Evolutionary conservation across 2,329 filamentous ascomycete genomes (phyloP).

Genomic region (Fusarium subtropicale): DNA sequence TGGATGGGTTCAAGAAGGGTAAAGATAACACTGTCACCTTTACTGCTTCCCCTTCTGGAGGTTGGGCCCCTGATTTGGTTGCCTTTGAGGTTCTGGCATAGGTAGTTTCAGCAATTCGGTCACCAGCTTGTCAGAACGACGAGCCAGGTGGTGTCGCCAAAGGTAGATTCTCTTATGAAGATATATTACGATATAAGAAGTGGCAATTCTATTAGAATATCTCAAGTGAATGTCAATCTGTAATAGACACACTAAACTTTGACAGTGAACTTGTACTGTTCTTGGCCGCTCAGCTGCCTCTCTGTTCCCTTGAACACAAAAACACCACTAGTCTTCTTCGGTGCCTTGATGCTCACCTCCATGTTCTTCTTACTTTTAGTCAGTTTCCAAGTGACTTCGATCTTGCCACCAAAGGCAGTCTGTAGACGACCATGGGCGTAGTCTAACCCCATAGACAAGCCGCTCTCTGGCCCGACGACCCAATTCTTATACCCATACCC

Average conservation of each 20-base stretch:
- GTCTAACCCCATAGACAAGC: slow-evolving; percentile 2
- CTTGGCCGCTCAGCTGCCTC: background rate
- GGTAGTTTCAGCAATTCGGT: too few relatives aligned
- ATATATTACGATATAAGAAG: too few relatives aligned
- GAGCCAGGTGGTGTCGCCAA: too few relatives aligned
- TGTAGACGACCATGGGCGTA: background rate
- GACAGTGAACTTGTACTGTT: slow-evolving; percentile 1
- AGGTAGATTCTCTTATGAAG: too few relatives aligned
- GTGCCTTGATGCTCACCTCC: background rate
- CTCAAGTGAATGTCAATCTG: accelerated
- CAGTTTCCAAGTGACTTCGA: slow-evolving; percentile 4
- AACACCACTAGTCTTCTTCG: slow-evolving; percentile 5
- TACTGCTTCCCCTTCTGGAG: slow-evolving; percentile 40
- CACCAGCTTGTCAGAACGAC: too few relatives aligned
- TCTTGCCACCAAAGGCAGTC: background rate
- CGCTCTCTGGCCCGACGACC: slow-evolving; percentile 8
- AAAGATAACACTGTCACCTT: slow-evolving; percentile 54
- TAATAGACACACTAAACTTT: background rate
- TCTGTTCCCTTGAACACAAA: background rate
- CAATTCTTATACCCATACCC: slow-evolving; percentile 7
- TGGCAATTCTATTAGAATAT: accelerated
- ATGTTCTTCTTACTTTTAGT: background rate
- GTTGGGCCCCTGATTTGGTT: slow-evolving; percentile 57
- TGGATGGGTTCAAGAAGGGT: slow-evolving; percentile 59
- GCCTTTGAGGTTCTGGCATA: slow-evolving; percentile 52